Evolutionary conservation across 495 filamentous ascomycete species (phyloP).

Genomic region (Cudoniella acicularis): DNA sequence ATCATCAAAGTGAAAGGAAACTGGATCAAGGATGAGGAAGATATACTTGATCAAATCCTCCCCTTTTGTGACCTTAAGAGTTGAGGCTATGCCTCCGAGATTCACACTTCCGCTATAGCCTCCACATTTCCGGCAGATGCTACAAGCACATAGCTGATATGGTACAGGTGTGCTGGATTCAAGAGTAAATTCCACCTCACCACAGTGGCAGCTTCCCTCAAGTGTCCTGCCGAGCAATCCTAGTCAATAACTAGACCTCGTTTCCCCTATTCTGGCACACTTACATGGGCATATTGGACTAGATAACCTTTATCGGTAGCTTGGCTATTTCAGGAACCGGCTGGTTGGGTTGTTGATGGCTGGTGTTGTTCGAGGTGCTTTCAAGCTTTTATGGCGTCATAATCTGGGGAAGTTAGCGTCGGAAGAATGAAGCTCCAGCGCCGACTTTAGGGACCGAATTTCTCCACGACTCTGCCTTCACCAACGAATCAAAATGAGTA

Average conservation of each 20-base stretch:
- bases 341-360: neutral
- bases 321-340: neutral
- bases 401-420: neutral
- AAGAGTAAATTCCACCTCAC: constrained; percentile 47
- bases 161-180: constrained; percentile 50
- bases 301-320: neutral
- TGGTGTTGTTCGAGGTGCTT: neutral
- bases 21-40: neutral
- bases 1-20: too few species aligned
- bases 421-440: neutral
- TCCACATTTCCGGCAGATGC: constrained; percentile 53
- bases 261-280: neutral
- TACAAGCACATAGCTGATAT: constrained; percentile 54
- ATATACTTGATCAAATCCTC: constrained; percentile 46
- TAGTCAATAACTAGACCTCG: neutral
- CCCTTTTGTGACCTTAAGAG: constrained; percentile 44
- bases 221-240: constrained; percentile 38
- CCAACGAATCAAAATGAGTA: constrained; percentile 39
- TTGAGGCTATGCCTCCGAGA: constrained; percentile 45
- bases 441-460: neutral
- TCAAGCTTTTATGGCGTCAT: neutral
- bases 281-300: neutral
- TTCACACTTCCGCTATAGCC: constrained; percentile 49
- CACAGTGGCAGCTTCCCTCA: constrained; percentile 54
- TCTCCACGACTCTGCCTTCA: neutral